Conservation (phyloP, 371 early-diverging fungal species). For the Dichotomocladium elegans region DNA sequence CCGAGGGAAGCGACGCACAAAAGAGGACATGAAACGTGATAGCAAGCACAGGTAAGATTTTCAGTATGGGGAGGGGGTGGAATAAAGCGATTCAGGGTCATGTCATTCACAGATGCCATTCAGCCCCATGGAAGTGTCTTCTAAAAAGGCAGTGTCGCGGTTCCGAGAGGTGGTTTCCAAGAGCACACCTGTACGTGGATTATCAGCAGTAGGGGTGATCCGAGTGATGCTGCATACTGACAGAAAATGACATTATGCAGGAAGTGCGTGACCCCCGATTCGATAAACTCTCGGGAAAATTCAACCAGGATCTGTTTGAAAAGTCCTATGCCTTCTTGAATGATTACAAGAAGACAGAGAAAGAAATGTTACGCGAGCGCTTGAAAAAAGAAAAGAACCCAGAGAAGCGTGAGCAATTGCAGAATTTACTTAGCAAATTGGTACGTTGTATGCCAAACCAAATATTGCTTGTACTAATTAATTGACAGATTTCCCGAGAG, state of each 20-base stretch:
- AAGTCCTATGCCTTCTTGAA: conserved; percentile 81
- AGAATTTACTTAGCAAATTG: conserved; percentile 51
- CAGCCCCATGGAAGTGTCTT: conserved; percentile 77
- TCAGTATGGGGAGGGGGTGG: background rate
- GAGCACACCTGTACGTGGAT: conserved; percentile 47
- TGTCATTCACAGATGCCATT: background rate
- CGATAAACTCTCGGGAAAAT: conserved; percentile 77
- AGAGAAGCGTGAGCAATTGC: conserved; percentile 46
- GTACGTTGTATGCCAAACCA: conserved; percentile 23
- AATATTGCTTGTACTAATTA: conserved; percentile 1
- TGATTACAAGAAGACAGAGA: conserved; percentile 70
- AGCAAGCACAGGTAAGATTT: conserved; percentile 48
- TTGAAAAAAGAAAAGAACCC: conserved; percentile 62
- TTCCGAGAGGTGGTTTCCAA: conserved; percentile 72
- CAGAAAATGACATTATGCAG: conserved; percentile 15
- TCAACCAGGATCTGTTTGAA: conserved; percentile 83
- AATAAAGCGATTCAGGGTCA: background rate
- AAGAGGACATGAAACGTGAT: conserved; percentile 44
- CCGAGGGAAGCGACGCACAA: conserved; percentile 29
- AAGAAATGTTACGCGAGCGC: conserved; percentile 57
- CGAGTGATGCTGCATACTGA: no score
- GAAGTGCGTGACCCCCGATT: conserved; percentile 88
- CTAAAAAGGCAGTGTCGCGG: conserved; percentile 78
- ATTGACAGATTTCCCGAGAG: conserved; percentile 33
- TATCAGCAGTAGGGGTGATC: no score